Conservation (phyloP, 78 protist genomes). For the Polysphondylium violaceum region DNA sequence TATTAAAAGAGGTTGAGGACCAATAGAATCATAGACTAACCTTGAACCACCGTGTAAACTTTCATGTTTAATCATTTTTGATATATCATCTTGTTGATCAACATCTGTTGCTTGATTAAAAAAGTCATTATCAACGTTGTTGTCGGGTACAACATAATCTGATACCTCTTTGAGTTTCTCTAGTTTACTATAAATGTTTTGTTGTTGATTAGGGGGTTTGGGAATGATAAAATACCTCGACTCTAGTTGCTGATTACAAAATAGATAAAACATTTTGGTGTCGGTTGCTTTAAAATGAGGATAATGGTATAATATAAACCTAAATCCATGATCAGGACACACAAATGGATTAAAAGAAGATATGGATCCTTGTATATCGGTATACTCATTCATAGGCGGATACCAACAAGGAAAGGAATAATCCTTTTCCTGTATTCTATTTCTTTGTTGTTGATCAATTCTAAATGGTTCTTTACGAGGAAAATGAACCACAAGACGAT, state of each 20-base stretch:
- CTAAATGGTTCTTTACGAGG: neutral
- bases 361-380: conserved; percentile 10
- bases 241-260: too few relatives aligned
- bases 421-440: neutral
- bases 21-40: neutral
- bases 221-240: neutral
- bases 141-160: neutral
- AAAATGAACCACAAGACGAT: neutral
- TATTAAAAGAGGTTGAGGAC: neutral
- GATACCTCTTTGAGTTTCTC: neutral
- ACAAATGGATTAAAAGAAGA: conserved; percentile 7
- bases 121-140: neutral
- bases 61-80: neutral
- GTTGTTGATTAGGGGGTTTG: neutral
- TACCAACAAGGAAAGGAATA: conserved; percentile 18
- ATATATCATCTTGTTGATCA: neutral
- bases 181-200: neutral
- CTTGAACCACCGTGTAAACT: conserved; percentile 17
- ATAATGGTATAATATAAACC: neutral
- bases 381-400: neutral
- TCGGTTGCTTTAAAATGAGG: neutral
- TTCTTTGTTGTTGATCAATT: neutral
- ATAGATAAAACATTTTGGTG: too few relatives aligned
- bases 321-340: conserved; percentile 16
- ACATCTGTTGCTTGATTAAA: neutral